Base-by-base conservation (phyloP, 2,329 filamentous ascomycete genomes). In the Aspergillus brasiliensis region DNA sequence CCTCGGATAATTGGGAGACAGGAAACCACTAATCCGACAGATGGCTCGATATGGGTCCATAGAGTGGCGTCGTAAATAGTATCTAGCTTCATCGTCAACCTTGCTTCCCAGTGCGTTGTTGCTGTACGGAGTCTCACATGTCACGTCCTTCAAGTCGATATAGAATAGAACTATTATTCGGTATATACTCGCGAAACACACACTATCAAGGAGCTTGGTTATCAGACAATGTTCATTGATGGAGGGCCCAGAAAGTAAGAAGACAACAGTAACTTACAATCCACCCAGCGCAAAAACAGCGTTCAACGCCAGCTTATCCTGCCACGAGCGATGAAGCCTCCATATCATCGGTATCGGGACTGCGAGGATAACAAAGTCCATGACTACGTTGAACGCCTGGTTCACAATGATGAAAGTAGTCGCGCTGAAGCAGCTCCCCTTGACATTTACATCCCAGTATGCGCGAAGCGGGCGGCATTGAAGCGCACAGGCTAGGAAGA, bases 291-390 rank as follows among this genome's bases (percentile, higher is more conserved):
- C 46, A 10, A 49, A 61, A n/a, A 71, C 68, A 3, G 66, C 67
- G 31, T 69, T 71, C 11, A 71, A 47, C 1, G 68, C 69, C 21
- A 71, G 63, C 38, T 71, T 71, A 51, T 71, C 69, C 60, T 70
- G 69, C 69, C 69, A 71, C 6, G 62, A 61, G 2, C 68, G 64
- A 51, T 71, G 69, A 2, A 71, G 64, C 21, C 62, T 62, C 69
- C 69, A 71, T 38, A 71, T 70, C 67, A 71, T 71, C 15, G 69
- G 69, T 17, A 71, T 51, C 2, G 68, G 69, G 1, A 70, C 57
- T 25, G 56, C 31, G 19, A 71, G 66, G 27, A 71, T 70, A 13
- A 67, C 61, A 48, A 71, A 70, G 61, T 71, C 69, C 59, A 71
- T 71, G 2, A 68, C 10, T n/a, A 71, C 62, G 51, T 71, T 71